These are phyloP conservation scores for Stephania japonica DNA, from an alignment of 164 flowering plant genomes.

Conservation along the genomic window DNA sequence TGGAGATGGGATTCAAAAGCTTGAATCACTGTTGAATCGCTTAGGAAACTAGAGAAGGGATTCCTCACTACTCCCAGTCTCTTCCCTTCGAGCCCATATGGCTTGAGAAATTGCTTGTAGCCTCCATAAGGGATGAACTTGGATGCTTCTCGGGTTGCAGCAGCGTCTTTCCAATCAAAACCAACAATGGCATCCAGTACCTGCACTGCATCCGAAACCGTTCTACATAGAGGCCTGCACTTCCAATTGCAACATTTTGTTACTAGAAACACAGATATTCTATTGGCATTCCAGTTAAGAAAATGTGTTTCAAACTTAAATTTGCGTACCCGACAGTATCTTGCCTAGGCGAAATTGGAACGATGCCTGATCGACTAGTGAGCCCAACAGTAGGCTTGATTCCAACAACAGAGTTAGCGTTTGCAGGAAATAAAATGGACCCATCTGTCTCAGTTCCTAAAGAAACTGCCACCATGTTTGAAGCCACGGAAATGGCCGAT, in stretches of 20 bases:
- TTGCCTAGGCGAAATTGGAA: conserved; percentile 28
- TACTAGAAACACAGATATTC: not conserved
- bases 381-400: conserved; percentile 45
- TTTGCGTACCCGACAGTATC: conserved; percentile 33
- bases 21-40: conserved; percentile 1
- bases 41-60: conserved; percentile 16
- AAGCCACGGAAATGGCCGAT: conserved; percentile 33
- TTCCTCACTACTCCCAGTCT: conserved; percentile 44
- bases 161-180: conserved; percentile 37
- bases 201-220: conserved; percentile 65
- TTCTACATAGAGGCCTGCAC: conserved; percentile 58
- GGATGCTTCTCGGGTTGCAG: conserved; percentile 38
- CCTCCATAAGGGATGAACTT: conserved; percentile 61
- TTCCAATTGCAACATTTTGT: not conserved
- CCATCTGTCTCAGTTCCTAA: conserved; percentile 37
- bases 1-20: conserved; percentile 25
- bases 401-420: conserved; percentile 31
- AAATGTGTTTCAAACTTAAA: not conserved
- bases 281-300: too few species aligned
- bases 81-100: conserved; percentile 53
- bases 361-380: conserved; percentile 37
- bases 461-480: conserved; percentile 36
- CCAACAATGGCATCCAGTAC: conserved; percentile 68
- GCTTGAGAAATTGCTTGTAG: conserved; percentile 47
- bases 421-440: conserved; percentile 33